Base-by-base conservation (phyloP, 2,329 filamentous ascomycete species). In the Penicillium concentricum region DNA sequence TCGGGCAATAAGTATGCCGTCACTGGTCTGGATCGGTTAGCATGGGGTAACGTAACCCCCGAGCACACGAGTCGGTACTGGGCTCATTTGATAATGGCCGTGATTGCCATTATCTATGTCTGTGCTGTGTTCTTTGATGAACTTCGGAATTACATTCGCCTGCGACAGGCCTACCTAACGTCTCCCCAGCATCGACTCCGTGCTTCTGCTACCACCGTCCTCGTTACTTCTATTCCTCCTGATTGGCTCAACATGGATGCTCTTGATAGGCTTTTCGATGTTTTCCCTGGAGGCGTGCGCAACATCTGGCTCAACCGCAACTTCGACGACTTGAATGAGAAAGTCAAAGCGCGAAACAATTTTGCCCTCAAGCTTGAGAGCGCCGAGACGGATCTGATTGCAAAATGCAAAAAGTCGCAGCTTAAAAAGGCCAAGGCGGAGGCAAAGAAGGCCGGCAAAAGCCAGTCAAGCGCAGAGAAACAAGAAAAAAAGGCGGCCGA, bases 291-390 rank as follows among this genome's bases (percentile, higher is more conserved):
- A 20, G 94, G 94, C 30, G 88, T 99, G 69, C 86, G 91, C 58
- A 97, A 97, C 65, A 90, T 99, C 45, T 99, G 93, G 92, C 87
- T 99, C 66, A 99, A 97, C 58, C 85, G 93, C 59, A 90, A 99
- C 69, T 88, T 91, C 63, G 90, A 92, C 42, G 83, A 87, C 9
- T 82, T 99, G 12, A 83, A 90, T 45, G 88, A 92, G 59, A 97
- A 97, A 71, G 89, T 97, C 44, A 84, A 90, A 47, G 78, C 85
- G 61, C 84, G 94, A 43, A 85, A 92, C 59, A 77, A 82, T 9
- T 78, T 96, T 15, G 91, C 93, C 45, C 73, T 81, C 41, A 78
- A 81, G 54, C 83, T 99, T 0, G 94, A 99, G 69, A 76, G 76
- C 9, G 93, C 93, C 1, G 89, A 97, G 74, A 97, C 91, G 0